A percentile compares a stretch with the other conserved stretches of the same genome.
Conservation (phyloP, 1,139 yeast genomes). For the Pichia sp. region DNA sequence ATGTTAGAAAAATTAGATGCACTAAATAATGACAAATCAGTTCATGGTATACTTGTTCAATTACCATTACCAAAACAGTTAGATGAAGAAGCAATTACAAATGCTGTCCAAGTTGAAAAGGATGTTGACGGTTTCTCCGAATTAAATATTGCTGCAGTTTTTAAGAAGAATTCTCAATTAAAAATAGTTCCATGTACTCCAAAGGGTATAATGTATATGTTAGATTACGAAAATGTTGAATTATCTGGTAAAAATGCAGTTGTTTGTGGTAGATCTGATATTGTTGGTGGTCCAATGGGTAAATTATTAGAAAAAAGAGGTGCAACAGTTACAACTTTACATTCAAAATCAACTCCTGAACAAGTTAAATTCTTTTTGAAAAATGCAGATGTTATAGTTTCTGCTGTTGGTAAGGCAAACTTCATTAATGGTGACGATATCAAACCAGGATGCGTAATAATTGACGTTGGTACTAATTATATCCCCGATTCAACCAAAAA, state of each 20-base stretch:
- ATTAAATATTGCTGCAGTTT: slow-evolving; percentile 67
- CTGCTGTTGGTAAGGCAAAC: slow-evolving; percentile 70
- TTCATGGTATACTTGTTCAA: slow-evolving; percentile 68
- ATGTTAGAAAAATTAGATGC: slow-evolving; percentile 49
- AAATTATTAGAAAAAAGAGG: slow-evolving; percentile 63
- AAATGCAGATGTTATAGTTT: slow-evolving; percentile 65
- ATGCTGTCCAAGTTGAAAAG: slow-evolving; percentile 58
- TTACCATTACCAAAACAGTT: slow-evolving; percentile 68
- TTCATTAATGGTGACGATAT: slow-evolving; percentile 69
- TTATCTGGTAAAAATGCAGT: slow-evolving; percentile 68
- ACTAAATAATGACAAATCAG: slow-evolving; percentile 55
- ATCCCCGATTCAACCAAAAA: slow-evolving; percentile 56
- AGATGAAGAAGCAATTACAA: slow-evolving; percentile 61
- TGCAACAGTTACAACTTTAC: slow-evolving; percentile 73
- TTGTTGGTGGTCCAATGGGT: slow-evolving; percentile 77
- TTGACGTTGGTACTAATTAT: slow-evolving; percentile 78
- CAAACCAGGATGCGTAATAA: slow-evolving; percentile 60
- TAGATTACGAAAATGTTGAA: slow-evolving; percentile 54
- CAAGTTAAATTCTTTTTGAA: slow-evolving; percentile 43
- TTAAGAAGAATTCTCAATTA: slow-evolving; percentile 69
- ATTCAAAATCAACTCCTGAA: slow-evolving; percentile 65
- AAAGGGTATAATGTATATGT: slow-evolving; percentile 62
- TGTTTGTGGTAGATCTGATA: slow-evolving; percentile 75
- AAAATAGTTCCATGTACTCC: slow-evolving; percentile 76
- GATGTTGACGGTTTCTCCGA: slow-evolving; percentile 81